A percentile compares a stretch with the other conserved stretches of the same genome.
Conservation (phyloP, 176 grass and related monocot species). For the Carex pumila region DNA sequence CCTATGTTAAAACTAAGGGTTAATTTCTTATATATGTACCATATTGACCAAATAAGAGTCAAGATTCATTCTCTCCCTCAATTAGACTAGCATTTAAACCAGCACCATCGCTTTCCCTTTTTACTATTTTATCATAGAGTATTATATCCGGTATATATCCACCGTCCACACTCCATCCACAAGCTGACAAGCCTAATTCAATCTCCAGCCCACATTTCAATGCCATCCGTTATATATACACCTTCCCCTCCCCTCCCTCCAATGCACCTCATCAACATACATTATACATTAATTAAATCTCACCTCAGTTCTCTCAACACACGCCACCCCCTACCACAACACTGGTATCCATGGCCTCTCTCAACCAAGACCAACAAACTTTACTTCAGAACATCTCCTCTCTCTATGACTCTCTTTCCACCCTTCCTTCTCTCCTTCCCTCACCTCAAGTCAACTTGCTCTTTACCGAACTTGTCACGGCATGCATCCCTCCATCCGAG, state of each 20-base stretch:
- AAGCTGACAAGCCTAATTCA: too few species aligned
- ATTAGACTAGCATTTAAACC: neutral
- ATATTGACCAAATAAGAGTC: neutral
- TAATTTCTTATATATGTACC: too few species aligned
- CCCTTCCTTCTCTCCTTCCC: conserved; percentile 52
- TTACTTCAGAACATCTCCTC: conserved; percentile 52
- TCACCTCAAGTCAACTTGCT: conserved; percentile 60
- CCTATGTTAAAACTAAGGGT: neutral
- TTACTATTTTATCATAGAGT: neutral
- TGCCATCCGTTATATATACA: neutral
- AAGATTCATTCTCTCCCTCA: neutral
- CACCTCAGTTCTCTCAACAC: neutral
- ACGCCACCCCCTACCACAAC: neutral
- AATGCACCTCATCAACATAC: neutral
- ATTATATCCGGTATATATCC: neutral
- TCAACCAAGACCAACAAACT: conserved; percentile 26
- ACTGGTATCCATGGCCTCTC: conserved; percentile 25
- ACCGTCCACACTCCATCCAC: conserved; percentile 3
- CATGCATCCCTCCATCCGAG: conserved; percentile 54
- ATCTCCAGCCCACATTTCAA: conserved; percentile 5
- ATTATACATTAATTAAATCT: neutral
- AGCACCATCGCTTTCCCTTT: neutral
- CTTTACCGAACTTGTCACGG: conserved; percentile 58
- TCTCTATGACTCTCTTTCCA: conserved; percentile 31
- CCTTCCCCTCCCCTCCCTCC: neutral